Percentiles rank a stretch among this genome's conserved stretches.
phyloP scores from a whole-genome alignment of 306 rosid genomes.

The Psophocarpus tetragonolobus region DNA sequence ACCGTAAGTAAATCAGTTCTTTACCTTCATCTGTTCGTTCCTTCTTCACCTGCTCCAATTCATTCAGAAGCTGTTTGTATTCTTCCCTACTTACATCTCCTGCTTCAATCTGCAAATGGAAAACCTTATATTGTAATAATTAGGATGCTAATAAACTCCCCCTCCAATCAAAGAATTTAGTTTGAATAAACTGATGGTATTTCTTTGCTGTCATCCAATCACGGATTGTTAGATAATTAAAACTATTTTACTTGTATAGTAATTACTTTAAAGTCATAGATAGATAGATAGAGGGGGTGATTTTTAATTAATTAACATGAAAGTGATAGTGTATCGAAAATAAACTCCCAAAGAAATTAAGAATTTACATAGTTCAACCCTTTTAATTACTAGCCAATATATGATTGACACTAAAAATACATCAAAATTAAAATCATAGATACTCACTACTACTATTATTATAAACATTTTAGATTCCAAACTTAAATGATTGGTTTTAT shows the following conservation, averaged over 20 bases:
- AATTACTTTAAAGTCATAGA: background rate
- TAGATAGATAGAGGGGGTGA: too few relatives aligned
- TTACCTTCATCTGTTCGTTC: slow-evolving; percentile 44
- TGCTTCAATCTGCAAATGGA: slow-evolving; percentile 47
- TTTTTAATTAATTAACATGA: too few relatives aligned
- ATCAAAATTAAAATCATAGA: background rate
- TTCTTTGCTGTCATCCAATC: background rate
- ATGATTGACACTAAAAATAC: background rate
- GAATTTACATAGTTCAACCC: background rate
- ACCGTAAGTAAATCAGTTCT: slow-evolving; percentile 50
- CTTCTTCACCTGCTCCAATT: slow-evolving; percentile 47
- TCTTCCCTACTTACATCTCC: slow-evolving; percentile 46
- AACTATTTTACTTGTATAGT: background rate
- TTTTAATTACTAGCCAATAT: background rate
- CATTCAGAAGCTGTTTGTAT: slow-evolving; percentile 33
- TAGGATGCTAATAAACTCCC: background rate
- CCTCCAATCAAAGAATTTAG: background rate
- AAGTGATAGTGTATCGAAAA: background rate
- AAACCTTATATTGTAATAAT: slow-evolving; percentile 24
- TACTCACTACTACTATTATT: background rate
- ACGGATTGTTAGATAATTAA: background rate
- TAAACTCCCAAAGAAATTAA: background rate
- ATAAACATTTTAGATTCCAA: background rate
- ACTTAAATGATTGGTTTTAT: background rate
- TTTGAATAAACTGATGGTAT: background rate